phyloP scores from a whole-genome alignment of 768 basidiomycete genomes.

The Lepiota brunneoincarnata region DNA sequence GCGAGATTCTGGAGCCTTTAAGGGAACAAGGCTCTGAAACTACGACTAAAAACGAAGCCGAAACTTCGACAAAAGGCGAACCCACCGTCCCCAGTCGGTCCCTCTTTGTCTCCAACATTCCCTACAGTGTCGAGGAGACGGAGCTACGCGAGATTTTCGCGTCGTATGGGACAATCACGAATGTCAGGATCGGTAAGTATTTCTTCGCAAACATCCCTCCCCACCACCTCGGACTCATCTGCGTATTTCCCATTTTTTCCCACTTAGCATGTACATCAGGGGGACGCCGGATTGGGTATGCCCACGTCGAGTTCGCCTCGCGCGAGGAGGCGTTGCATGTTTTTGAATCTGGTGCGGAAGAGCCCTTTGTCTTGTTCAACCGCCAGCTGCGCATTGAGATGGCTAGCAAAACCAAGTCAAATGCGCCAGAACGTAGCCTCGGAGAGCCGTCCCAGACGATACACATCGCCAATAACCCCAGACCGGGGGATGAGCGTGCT shows the following conservation, averaged over 20 bases:
- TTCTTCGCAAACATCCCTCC: neutral
- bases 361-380: slow-evolving; percentile 48
- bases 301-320: slow-evolving; percentile 41
- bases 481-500: slow-evolving; percentile 18
- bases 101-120: slow-evolving; percentile 53
- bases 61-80: too few relatives aligned
- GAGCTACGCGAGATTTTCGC: slow-evolving; percentile 40
- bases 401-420: neutral
- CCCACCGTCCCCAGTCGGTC: slow-evolving; percentile 23
- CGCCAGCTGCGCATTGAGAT: slow-evolving; percentile 35
- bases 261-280: slow-evolving; percentile 25
- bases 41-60: neutral
- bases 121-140: slow-evolving; percentile 39
- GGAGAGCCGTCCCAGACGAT: slow-evolving; percentile 26
- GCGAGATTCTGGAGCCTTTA: slow-evolving; percentile 2
- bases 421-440: neutral
- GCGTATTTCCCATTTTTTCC: neutral
- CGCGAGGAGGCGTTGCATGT: slow-evolving; percentile 35
- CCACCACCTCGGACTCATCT: neutral
- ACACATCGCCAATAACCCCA: slow-evolving; percentile 25
- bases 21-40: neutral
- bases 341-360: slow-evolving; percentile 31
- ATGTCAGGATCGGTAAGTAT: slow-evolving; percentile 40
- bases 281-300: slow-evolving; percentile 42
- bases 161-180: slow-evolving; percentile 38